Conservation (phyloP, 305 asterid genomes). For the Fraxinus xanthoxyloides region DNA sequence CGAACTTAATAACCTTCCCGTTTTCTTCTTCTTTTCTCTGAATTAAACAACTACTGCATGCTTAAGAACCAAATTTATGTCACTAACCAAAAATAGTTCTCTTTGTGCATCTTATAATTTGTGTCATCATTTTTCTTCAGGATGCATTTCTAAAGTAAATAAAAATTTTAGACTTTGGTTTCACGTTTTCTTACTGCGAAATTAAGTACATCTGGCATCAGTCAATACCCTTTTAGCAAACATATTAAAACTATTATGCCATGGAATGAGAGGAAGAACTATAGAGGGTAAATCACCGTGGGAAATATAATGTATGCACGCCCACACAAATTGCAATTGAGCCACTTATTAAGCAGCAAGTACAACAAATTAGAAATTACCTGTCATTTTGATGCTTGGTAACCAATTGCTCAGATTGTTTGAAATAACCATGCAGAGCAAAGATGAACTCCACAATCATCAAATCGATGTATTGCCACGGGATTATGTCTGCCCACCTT, state of each 20-base stretch:
- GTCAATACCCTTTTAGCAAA: background rate
- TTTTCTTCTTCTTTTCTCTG: background rate
- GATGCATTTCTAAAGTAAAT: background rate
- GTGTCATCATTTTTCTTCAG: background rate
- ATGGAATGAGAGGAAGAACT: background rate
- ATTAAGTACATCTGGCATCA: background rate
- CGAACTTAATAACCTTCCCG: background rate
- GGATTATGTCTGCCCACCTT: conserved; percentile 29
- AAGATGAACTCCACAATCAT: conserved; percentile 21
- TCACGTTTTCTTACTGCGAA: background rate
- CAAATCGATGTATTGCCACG: conserved; percentile 3
- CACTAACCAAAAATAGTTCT: background rate
- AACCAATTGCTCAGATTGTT: conserved; percentile 1
- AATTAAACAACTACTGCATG: background rate
- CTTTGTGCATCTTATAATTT: background rate
- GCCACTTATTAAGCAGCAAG: conserved; percentile 4
- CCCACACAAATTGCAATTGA: background rate
- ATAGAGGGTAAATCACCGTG: background rate
- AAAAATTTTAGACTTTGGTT: background rate
- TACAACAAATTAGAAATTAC: conserved; percentile 23
- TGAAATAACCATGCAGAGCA: background rate
- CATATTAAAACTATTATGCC: background rate
- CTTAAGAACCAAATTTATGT: background rate
- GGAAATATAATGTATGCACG: background rate
- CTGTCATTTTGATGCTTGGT: conserved; percentile 16